Conservation (phyloP, 352 stramenopile species). For the Globisporangium acanthophoron region DNA sequence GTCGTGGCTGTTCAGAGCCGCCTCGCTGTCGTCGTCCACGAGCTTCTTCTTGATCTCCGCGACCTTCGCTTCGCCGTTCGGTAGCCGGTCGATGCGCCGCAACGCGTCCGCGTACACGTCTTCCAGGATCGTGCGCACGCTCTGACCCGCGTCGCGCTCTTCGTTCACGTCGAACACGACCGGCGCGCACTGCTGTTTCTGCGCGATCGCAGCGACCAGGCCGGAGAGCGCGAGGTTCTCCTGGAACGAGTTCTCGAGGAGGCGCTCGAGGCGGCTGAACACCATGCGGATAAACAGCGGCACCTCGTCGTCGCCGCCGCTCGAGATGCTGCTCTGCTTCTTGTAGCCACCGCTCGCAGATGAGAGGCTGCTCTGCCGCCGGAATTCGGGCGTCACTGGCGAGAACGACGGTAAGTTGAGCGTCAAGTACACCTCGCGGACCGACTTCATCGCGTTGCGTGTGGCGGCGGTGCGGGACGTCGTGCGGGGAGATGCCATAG, state of each 20-base stretch:
- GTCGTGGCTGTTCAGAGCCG: constrained; percentile 54
- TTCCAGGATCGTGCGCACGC: constrained; percentile 73
- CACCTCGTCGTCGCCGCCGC: constrained; percentile 6
- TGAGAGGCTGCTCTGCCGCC: constrained; percentile 9
- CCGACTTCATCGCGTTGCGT: constrained; percentile 59
- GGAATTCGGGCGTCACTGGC: constrained; percentile 27
- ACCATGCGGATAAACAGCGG: constrained; percentile 71
- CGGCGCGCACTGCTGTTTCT: constrained; percentile 42
- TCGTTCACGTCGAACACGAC: constrained; percentile 59
- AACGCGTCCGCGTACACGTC: constrained; percentile 67
- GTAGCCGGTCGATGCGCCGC: constrained; percentile 51
- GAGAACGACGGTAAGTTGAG: constrained; percentile 68
- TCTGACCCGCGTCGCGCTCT: constrained; percentile 29
- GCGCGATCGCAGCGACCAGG: constrained; percentile 62
- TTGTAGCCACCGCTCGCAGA: not conserved
- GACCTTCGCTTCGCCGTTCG: constrained; percentile 36
- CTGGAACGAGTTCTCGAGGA: constrained; percentile 79
- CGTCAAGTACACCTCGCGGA: constrained; percentile 60
- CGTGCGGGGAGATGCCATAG: constrained; percentile 7
- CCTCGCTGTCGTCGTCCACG: constrained; percentile 62
- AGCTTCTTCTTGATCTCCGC: constrained; percentile 59
- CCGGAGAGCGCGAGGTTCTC: constrained; percentile 81
- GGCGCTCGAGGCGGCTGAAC: constrained; percentile 62
- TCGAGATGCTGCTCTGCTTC: constrained; percentile 9
- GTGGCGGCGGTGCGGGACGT: constrained; percentile 47